Base-by-base conservation (phyloP, 2,329 filamentous ascomycete genomes). In the Scedosporium apiospermum region DNA sequence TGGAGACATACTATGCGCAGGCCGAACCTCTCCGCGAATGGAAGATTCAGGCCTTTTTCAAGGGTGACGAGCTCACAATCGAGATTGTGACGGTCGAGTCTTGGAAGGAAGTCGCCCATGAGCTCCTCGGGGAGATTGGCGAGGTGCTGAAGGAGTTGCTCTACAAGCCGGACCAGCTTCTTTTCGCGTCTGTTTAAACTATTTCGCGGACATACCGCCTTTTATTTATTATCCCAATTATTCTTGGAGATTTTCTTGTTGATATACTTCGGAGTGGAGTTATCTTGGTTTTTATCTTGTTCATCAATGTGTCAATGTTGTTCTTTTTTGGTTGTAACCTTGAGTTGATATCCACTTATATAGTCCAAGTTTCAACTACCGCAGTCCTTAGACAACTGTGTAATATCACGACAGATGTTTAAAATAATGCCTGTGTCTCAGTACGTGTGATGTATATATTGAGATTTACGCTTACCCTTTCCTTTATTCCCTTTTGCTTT, bases 11-110 rank as follows among this genome's bases (percentile, higher is more conserved):
- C 16, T 86, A 85, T 67, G 82, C 84, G 2, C 80, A 84, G 67
- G 76, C 80, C 38, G 82, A 85, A 65, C 82, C 81, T 44, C 71
- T 84, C 51, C 71, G 76, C 18, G 80, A 80, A 69, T 85, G 84
- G 76, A 85, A 87, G 75, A 77, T 86, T 46, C 83, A 88, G 76
- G 84, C 78, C 23, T 88, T 82, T 72, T 78, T 80, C 34, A 77
- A 74, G 59, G 82, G 78, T 4, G 82, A 80, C 64, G 74, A 71
- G 69, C 71, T 82, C 69, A 80, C 78, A 58, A 73, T 87, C 60
- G 84, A 86, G 74, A 78, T 87, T 69, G 82, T 87, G 21, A 86
- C 83, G 2, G 81, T 84, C 66, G 74, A 82, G 69, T 80, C 78
- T 58, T 86, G 83, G 81, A 75, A 73, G 10, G 74, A 70, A 0